Percentiles rank a stretch among this genome's conserved stretches.
Conservation (phyloP, 768 basidiomycete species). For the Holtermanniella nyarrowii region DNA sequence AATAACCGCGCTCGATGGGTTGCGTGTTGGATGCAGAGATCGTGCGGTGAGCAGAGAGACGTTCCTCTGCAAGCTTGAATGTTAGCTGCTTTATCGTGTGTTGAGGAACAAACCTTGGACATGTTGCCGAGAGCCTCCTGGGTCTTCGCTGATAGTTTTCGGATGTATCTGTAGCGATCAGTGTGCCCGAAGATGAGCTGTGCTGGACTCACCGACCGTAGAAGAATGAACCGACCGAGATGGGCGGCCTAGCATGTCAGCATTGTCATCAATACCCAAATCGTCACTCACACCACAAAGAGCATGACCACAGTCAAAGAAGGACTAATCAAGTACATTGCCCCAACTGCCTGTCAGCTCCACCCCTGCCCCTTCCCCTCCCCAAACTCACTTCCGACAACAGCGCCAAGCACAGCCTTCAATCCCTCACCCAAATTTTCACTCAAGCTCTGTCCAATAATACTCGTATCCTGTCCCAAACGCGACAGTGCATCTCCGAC, state of each 20-base stretch:
- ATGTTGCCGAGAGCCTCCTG: slow-evolving; percentile 91
- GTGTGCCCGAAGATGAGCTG: slow-evolving; percentile 48
- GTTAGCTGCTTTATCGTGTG: slow-evolving; percentile 1
- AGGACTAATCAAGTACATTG: slow-evolving; percentile 74
- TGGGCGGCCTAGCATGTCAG: slow-evolving; percentile 21
- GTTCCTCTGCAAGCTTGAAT: slow-evolving; percentile 66
- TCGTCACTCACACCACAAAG: slow-evolving; percentile 50
- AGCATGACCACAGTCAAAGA: slow-evolving; percentile 83
- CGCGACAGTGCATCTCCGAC: slow-evolving; percentile 35
- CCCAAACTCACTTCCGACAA: slow-evolving; percentile 11
- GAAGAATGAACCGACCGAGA: slow-evolving; percentile 18
- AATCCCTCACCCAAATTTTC: slow-evolving; percentile 36
- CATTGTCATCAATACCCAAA: slow-evolving; percentile 45
- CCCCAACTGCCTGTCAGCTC: slow-evolving; percentile 54
- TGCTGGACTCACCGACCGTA: slow-evolving; percentile 11
- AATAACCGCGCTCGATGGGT: slow-evolving; percentile 63
- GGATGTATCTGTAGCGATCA: slow-evolving; percentile 83
- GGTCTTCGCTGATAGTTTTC: slow-evolving; percentile 75
- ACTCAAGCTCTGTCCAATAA: slow-evolving; percentile 28
- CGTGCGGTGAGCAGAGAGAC: slow-evolving; percentile 46
- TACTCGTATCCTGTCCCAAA: slow-evolving; percentile 32
- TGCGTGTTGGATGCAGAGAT: slow-evolving; percentile 74
- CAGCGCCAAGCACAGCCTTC: slow-evolving; percentile 33
- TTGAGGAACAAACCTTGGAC: slow-evolving; percentile 49
- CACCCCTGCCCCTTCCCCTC: neutral